Conservation (phyloP, 2,329 filamentous ascomycete species). For the Endothia cerciana region DNA sequence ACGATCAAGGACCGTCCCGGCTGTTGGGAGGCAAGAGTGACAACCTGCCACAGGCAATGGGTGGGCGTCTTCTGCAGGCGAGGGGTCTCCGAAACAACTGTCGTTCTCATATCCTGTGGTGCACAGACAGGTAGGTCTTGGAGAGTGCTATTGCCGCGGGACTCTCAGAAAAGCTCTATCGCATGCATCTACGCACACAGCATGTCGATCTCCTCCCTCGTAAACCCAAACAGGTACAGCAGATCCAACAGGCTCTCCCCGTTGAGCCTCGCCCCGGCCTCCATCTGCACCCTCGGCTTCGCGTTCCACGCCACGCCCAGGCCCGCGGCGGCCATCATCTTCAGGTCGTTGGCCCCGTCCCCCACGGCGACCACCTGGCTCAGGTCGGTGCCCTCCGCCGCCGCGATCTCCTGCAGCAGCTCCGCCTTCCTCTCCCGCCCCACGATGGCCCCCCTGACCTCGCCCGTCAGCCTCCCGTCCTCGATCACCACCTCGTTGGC, state of each 20-base stretch:
- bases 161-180: too few relatives aligned
- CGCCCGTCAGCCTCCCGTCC: slow-evolving; percentile 67
- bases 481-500: slow-evolving; percentile 82
- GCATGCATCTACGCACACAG: slow-evolving; percentile 42
- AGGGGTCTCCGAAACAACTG: too few relatives aligned
- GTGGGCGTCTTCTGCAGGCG: too few relatives aligned
- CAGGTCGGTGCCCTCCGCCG: slow-evolving; percentile 66
- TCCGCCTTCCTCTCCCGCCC: slow-evolving; percentile 76
- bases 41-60: too few relatives aligned
- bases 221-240: slow-evolving; percentile 75
- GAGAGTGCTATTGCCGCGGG: too few relatives aligned
- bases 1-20: too few relatives aligned
- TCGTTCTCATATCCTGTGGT: too few relatives aligned
- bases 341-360: slow-evolving; percentile 81
- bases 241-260: slow-evolving; percentile 71
- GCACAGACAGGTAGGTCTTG: too few relatives aligned
- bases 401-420: slow-evolving; percentile 71
- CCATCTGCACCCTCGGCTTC: slow-evolving; percentile 79
- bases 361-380: slow-evolving; percentile 75
- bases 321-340: slow-evolving; percentile 77
- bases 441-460: slow-evolving; percentile 73
- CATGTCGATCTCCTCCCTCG: slow-evolving; percentile 62
- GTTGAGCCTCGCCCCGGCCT: slow-evolving; percentile 74
- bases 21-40: too few relatives aligned
- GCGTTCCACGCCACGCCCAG: slow-evolving; percentile 84